phyloP scores from a whole-genome alignment of 2,329 filamentous ascomycete species.

The Xylaria hypoxylon region DNA sequence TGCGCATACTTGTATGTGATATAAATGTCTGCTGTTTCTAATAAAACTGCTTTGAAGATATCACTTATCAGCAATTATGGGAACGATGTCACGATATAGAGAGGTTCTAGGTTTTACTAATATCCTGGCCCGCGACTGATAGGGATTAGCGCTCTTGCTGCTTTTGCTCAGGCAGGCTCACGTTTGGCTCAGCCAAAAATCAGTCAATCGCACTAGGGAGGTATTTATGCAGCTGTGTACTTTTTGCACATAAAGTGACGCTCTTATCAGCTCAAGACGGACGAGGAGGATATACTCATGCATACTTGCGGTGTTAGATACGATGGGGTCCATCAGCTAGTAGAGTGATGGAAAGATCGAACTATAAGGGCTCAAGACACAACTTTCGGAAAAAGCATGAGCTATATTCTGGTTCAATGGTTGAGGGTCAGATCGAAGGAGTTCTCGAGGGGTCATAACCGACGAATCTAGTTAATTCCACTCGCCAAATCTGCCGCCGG shows the following conservation, averaged over 20 bases:
- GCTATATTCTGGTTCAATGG: slow-evolving; percentile 34
- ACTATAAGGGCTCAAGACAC: slow-evolving; percentile 32
- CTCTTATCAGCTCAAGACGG: slow-evolving; percentile 33
- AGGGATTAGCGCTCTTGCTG: too few relatives aligned
- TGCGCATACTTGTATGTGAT: too few relatives aligned
- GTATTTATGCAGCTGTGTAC: too few relatives aligned
- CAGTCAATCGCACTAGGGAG: too few relatives aligned
- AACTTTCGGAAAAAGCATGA: slow-evolving; percentile 33
- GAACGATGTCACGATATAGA: too few relatives aligned
- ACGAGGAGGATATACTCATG: slow-evolving; percentile 28
- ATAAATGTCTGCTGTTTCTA: too few relatives aligned
- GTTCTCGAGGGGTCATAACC: slow-evolving; percentile 34
- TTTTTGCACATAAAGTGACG: slow-evolving; percentile 33
- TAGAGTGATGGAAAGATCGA: slow-evolving; percentile 34
- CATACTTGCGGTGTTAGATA: slow-evolving; percentile 33
- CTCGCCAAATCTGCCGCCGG: slow-evolving; percentile 36
- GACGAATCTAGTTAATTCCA: slow-evolving; percentile 34
- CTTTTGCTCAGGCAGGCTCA: too few relatives aligned
- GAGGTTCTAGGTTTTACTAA: too few relatives aligned
- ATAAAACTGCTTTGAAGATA: too few relatives aligned
- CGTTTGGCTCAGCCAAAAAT: too few relatives aligned
- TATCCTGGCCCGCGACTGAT: too few relatives aligned
- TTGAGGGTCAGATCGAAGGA: slow-evolving; percentile 34
- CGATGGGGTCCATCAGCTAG: slow-evolving; percentile 31
- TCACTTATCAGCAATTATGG: too few relatives aligned